These are phyloP conservation scores for Bonia amplexicaulis DNA, from an alignment of 176 grass and related monocot genomes.

Conservation along the genomic window DNA sequence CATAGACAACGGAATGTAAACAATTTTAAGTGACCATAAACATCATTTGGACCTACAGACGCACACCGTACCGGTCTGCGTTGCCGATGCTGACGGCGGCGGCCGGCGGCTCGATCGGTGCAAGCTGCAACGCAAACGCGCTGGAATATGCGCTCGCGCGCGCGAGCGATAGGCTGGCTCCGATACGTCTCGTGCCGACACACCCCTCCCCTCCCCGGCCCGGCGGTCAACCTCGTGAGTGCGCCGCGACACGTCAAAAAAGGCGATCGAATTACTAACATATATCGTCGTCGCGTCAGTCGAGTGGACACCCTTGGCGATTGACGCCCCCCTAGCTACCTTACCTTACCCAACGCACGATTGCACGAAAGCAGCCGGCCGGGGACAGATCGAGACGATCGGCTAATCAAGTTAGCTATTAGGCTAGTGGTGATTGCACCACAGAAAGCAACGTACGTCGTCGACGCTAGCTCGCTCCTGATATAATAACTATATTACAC, in stretches of 20 bases:
- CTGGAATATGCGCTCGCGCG: not conserved
- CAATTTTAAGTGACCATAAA: too few species aligned
- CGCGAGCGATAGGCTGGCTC: not conserved
- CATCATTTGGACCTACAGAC: too few species aligned
- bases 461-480: not conserved
- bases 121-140: not conserved
- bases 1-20: too few species aligned
- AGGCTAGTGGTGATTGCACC: not conserved
- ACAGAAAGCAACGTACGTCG: not conserved
- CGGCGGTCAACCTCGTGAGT: constrained; percentile 25
- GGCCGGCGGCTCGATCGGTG: not conserved
- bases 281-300: not conserved
- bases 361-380: not conserved
- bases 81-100: not conserved
- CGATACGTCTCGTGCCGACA: constrained; percentile 25
- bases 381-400: not conserved
- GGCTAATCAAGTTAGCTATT: not conserved
- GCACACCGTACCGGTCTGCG: not conserved
- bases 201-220: not conserved
- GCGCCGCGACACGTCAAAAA: constrained; percentile 21
- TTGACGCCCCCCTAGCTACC: not conserved
- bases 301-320: not conserved
- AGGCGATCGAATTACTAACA: not conserved
- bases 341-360: not conserved
- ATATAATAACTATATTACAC: too few species aligned